Conservation (phyloP, 1,284 basidiomycete genomes). For the Puccinia horiana region DNA sequence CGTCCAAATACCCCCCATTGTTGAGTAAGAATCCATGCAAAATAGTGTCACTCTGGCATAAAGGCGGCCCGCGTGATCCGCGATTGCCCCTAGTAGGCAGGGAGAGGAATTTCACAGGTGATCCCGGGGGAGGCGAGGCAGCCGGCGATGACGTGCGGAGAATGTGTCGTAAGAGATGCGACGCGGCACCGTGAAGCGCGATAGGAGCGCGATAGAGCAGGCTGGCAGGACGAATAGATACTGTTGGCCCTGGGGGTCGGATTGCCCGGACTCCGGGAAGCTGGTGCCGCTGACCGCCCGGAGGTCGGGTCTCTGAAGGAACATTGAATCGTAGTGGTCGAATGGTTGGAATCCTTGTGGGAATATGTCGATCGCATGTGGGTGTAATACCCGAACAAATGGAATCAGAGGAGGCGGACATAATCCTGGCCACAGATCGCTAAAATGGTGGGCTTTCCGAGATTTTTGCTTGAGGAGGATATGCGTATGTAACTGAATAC, state of each 20-base stretch:
- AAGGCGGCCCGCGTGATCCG: background rate
- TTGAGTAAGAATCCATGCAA: conserved; percentile 16
- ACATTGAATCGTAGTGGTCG: background rate
- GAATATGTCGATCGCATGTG: background rate
- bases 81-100: background rate
- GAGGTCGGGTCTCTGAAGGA: background rate
- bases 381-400: background rate
- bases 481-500: background rate
- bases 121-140: background rate
- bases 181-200: conserved; percentile 11
- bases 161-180: conserved; percentile 21
- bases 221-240: conserved; percentile 6
- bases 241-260: conserved; percentile 17
- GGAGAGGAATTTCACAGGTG: conserved; percentile 3
- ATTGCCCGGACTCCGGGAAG: background rate
- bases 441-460: background rate
- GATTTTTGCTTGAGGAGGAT: background rate
- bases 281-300: background rate
- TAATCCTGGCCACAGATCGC: background rate
- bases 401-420: background rate
- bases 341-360: background rate
- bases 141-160: conserved; percentile 9
- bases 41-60: background rate
- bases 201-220: conserved; percentile 16
- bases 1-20: conserved; percentile 26